Percentiles rank a stretch among this genome's conserved stretches.
These are phyloP conservation scores for Chloropicon primus DNA, from an alignment of 139 green algal species.

Conservation along the genomic window DNA sequence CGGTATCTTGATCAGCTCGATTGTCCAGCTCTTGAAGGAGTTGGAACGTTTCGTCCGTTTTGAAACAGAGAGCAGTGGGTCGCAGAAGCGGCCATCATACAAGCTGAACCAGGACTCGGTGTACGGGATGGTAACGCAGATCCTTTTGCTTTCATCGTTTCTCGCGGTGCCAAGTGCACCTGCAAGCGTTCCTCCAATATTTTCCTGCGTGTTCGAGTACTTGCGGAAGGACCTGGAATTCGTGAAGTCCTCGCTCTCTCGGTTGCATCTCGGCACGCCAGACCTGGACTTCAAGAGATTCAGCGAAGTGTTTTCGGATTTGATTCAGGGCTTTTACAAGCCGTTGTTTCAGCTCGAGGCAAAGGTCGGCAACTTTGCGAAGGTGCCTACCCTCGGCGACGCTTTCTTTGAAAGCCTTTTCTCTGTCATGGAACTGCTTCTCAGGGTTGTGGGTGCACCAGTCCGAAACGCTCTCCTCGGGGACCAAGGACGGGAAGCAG, in stretches of 20 bases:
- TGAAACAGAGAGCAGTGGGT: not conserved
- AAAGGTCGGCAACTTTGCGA: too few relatives aligned
- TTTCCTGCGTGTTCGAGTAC: not conserved
- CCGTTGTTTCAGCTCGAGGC: not conserved
- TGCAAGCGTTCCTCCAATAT: not conserved
- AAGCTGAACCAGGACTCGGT: not conserved
- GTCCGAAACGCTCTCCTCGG: not conserved
- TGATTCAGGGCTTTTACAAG: not conserved
- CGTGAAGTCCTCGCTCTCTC: not conserved
- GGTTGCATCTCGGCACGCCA: not conserved
- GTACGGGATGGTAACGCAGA: not conserved
- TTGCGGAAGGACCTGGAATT: not conserved
- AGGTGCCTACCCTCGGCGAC: too few relatives aligned
- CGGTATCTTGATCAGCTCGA: not conserved
- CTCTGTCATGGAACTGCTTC: not conserved
- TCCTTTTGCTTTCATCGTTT: not conserved
- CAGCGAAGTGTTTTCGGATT: not conserved
- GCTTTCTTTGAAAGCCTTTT: not conserved
- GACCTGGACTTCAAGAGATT: not conserved
- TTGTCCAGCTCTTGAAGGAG: not conserved
- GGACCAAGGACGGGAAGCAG: too few relatives aligned
- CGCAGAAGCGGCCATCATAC: too few relatives aligned
- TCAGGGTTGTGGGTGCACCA: not conserved
- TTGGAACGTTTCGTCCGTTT: not conserved
- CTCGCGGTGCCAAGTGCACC: not conserved